Evolutionary conservation across 768 basidiomycete genomes (phyloP), one percentile per base, ranked within the genome.

Genomic region (Sarcodon aspratus): DNA sequence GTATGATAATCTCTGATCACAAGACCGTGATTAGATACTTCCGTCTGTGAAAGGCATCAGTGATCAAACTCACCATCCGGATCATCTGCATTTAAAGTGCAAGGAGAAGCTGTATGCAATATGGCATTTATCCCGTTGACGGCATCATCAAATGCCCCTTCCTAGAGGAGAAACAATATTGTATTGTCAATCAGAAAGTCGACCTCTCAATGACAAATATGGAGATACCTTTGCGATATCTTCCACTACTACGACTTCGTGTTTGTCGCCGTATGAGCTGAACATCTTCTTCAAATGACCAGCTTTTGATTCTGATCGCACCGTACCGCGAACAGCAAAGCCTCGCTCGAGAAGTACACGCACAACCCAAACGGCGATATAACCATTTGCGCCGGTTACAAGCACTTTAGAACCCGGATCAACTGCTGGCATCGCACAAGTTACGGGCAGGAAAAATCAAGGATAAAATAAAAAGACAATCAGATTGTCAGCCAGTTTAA

Each of bases 171-270:
- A 34, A 9, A 15, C n/a, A 12, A 1, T 11, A 13, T 13, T 5
- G 27, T 48, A 9, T 27, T 13, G 7, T 42, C 9, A 42, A 13
- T 27, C 13, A 5, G 13, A 42, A 9, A 15, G 17, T 11, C 40
- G 9, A 11, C 7, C 40, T 5, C 12, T 13, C 17, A 42, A 9
- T 9, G 38, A 10, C 17, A 18, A 9, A 33, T 6, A 12, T 13
- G 31, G 9, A 48, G 67, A 46, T 38, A 76, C 76, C 64, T 70
- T 59, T 7, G 69, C 68, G 52, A 91, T 83, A 56, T 93, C 87
- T 40, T 76, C 71, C 0, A 91, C 85, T 17, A 87, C 64, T 13
- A 75, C 75, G 37, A 80, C 61, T 53, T 84, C 79, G 53, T 87
- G 76, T 44, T 69, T 74, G 52, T 76, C 75, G 0, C 75, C 79